Conservation (phyloP, 345 rosid species). For the Conringia planisiliqua region DNA sequence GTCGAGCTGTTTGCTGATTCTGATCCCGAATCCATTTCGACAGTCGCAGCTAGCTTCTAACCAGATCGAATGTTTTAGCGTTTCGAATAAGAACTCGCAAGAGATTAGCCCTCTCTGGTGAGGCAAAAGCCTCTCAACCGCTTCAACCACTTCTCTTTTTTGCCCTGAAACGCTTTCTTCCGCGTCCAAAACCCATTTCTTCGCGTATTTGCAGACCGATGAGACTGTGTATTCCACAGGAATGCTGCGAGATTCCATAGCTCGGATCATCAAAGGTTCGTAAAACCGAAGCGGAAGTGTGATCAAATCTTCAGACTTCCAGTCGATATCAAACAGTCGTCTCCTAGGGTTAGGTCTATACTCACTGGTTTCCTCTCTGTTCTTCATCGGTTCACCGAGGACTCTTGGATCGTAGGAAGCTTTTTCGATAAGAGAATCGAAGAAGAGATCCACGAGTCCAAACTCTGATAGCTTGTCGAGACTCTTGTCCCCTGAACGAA, state of each 20-base stretch:
- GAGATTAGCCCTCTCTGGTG: conserved; percentile 50
- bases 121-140: conserved; percentile 65
- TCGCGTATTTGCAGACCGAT: conserved; percentile 47
- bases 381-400: conserved; percentile 53
- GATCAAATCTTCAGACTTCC: conserved; percentile 60
- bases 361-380: conserved; percentile 28
- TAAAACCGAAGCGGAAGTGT: conserved; percentile 51
- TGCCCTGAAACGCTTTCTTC: conserved; percentile 33
- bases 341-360: conserved; percentile 66
- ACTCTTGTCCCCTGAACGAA: conserved; percentile 34
- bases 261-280: conserved; percentile 43
- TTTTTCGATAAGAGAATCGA: conserved; percentile 53
- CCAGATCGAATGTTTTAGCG: conserved; percentile 44
- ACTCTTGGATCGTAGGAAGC: conserved; percentile 56
- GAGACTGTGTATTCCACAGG: conserved; percentile 33
- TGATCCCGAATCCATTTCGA: conserved; percentile 49
- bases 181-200: conserved; percentile 39
- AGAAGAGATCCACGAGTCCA: conserved; percentile 58
- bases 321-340: conserved; percentile 51
- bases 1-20: conserved; percentile 74
- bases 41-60: conserved; percentile 58
- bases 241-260: conserved; percentile 41
- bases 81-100: conserved; percentile 47
- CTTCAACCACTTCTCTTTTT: conserved; percentile 55
- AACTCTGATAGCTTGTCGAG: conserved; percentile 40